Percentiles rank a stretch among this genome's conserved stretches.
Conservation (phyloP, 768 basidiomycete genomes). For the Pleurotus tuoliensis region DNA sequence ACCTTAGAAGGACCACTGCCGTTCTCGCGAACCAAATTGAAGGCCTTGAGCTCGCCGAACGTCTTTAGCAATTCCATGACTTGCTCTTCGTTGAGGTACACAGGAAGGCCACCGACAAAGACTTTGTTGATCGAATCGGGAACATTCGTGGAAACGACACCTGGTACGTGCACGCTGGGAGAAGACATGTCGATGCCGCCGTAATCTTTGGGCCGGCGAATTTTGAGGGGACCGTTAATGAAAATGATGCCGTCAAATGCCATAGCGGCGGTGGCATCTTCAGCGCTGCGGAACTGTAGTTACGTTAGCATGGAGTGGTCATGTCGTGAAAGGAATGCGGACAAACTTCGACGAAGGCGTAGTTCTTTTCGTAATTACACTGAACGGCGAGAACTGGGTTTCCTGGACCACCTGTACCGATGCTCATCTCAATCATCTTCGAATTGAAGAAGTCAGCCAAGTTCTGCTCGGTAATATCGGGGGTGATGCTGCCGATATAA, state of each 20-base stretch:
- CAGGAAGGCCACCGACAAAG: constrained; percentile 93
- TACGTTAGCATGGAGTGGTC: no score
- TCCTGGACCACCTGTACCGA: constrained; percentile 79
- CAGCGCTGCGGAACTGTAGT: constrained; percentile 90
- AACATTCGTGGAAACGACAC: constrained; percentile 94
- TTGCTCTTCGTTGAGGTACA: constrained; percentile 96
- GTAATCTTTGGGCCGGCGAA: constrained; percentile 97
- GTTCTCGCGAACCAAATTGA: constrained; percentile 96
- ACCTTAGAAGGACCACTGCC: constrained; percentile 88
- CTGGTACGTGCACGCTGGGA: constrained; percentile 80
- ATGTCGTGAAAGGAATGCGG: neutral
- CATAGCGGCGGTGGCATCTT: constrained; percentile 96
- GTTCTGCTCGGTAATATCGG: constrained; percentile 90
- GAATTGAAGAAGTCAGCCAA: constrained; percentile 92
- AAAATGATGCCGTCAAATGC: constrained; percentile 97
- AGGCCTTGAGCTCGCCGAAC: constrained; percentile 96
- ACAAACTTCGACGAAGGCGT: constrained; percentile 92
- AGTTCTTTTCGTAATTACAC: constrained; percentile 98
- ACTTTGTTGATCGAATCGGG: constrained; percentile 98
- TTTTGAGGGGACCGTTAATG: constrained; percentile 92
- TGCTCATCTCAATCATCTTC: constrained; percentile 91
- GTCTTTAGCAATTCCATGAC: constrained; percentile 97
- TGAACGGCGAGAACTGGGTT: constrained; percentile 92
- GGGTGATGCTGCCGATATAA: constrained; percentile 96
- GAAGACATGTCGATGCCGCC: constrained; percentile 68